These are phyloP conservation scores for Tetramitus jugosus DNA, from an alignment of 208 protist genomes.

Conservation along the genomic window DNA sequence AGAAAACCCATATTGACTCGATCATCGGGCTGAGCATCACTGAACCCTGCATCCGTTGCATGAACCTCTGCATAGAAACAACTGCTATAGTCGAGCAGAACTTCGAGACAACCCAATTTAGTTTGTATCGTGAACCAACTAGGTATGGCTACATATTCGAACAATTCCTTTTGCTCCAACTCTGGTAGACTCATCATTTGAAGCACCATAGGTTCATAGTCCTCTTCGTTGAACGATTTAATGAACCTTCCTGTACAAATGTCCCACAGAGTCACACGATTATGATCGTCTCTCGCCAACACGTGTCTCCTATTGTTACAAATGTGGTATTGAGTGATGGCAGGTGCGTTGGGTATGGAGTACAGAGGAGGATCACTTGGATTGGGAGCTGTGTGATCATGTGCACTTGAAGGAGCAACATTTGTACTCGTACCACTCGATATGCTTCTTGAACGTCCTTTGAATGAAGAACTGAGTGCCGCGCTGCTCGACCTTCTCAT, in stretches of 20 bases:
- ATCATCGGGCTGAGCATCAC: background rate
- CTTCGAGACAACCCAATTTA: slow-evolving; percentile 8
- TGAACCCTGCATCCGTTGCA: background rate
- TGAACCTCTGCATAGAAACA: slow-evolving; percentile 17
- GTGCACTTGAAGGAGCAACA: background rate
- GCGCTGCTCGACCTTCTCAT: background rate
- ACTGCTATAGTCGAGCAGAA: background rate
- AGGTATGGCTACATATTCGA: background rate
- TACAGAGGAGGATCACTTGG: background rate
- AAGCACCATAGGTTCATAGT: no score
- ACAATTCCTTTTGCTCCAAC: background rate
- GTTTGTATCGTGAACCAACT: slow-evolving; percentile 14
- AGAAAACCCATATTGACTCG: background rate
- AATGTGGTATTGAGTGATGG: background rate
- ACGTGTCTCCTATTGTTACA: background rate
- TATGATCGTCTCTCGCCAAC: background rate
- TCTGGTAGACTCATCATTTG: no score
- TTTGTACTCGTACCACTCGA: background rate
- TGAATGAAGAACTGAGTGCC: no score
- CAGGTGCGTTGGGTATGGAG: background rate
- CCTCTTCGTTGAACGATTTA: background rate
- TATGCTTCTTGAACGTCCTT: no score
- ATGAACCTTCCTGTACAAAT: background rate
- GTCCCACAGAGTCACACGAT: background rate
- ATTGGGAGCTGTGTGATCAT: background rate